phyloP scores from a whole-genome alignment of 1,284 basidiomycete genomes.

The Pterula multifida region DNA sequence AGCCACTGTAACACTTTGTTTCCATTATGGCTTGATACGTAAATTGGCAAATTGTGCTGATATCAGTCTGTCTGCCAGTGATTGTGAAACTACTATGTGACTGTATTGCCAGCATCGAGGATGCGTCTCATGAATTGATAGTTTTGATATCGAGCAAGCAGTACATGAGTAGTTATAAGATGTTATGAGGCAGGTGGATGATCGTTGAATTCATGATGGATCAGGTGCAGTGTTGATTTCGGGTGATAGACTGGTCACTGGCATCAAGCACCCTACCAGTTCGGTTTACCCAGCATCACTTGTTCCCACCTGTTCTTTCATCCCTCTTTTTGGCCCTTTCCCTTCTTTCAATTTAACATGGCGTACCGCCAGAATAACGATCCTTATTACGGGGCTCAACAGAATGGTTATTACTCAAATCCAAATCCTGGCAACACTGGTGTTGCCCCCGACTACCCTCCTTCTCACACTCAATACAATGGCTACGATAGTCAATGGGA shows the following conservation, averaged over 20 bases:
- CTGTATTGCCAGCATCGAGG: too few relatives aligned
- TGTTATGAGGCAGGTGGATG: too few relatives aligned
- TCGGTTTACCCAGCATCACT: not conserved
- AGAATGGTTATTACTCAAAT: slow-evolving; percentile 14
- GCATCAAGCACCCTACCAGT: too few relatives aligned
- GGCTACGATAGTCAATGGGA: slow-evolving; percentile 50
- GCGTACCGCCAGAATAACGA: slow-evolving; percentile 42
- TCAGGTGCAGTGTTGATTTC: too few relatives aligned
- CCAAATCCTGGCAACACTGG: slow-evolving; percentile 19
- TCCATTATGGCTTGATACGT: not conserved
- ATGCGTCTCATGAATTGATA: too few relatives aligned
- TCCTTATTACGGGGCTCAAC: slow-evolving; percentile 26
- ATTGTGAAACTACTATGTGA: too few relatives aligned
- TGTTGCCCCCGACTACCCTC: slow-evolving; percentile 24
- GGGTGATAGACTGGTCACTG: too few relatives aligned
- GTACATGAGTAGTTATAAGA: too few relatives aligned
- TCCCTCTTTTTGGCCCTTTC: slow-evolving; percentile 10
- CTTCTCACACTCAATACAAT: slow-evolving; percentile 10
- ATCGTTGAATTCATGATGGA: too few relatives aligned
- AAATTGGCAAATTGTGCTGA: too few relatives aligned
- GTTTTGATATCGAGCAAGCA: too few relatives aligned
- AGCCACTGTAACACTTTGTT: not conserved
- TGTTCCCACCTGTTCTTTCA: slow-evolving; percentile 2
- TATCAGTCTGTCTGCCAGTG: too few relatives aligned
- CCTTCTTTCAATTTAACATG: slow-evolving; percentile 24